Percentiles rank a stretch among this genome's conserved stretches.
phyloP scores from a whole-genome alignment of 257 asterid genomes.

The Haberlea rhodopensis region DNA sequence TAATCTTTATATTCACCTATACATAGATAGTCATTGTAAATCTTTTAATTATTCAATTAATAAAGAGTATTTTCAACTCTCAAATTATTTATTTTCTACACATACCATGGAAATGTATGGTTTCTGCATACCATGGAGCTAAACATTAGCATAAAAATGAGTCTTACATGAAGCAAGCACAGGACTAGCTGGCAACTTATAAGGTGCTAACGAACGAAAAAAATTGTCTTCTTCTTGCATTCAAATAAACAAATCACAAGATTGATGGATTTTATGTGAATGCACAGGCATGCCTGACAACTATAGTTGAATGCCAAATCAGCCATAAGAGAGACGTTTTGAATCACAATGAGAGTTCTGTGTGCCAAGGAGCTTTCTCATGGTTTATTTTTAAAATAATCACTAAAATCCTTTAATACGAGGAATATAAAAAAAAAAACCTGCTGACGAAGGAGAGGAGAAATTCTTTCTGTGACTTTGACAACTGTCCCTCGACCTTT shows the following conservation, averaged over 20 bases:
- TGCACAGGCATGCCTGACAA: slow-evolving; percentile 26
- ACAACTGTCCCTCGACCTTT: slow-evolving; percentile 97
- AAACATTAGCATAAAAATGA: not conserved
- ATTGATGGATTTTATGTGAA: slow-evolving; percentile 4
- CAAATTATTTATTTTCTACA: too few relatives aligned
- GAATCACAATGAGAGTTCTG: slow-evolving; percentile 7
- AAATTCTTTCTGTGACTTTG: slow-evolving; percentile 98
- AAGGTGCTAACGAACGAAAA: slow-evolving; percentile 8
- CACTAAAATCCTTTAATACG: slow-evolving; percentile 13
- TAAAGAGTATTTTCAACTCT: too few relatives aligned
- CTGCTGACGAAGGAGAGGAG: slow-evolving; percentile 99
- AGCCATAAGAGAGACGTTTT: slow-evolving; percentile 15
- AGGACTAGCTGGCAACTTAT: slow-evolving; percentile 5
- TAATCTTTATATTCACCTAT: too few relatives aligned
- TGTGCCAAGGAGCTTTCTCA: slow-evolving; percentile 19
- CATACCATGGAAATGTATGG: too few relatives aligned
- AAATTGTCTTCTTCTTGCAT: too few relatives aligned
- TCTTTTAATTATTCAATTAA: too few relatives aligned
- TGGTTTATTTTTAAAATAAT: slow-evolving; percentile 19
- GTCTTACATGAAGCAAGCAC: slow-evolving; percentile 5
- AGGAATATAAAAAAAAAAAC: slow-evolving; percentile 37
- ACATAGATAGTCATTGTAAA: too few relatives aligned
- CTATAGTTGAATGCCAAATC: slow-evolving; percentile 20
- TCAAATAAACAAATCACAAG: too few relatives aligned
- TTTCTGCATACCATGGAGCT: not conserved